These are phyloP conservation scores for Capsicum rhomboideum DNA, from an alignment of 257 asterid genomes.

Conservation along the genomic window DNA sequence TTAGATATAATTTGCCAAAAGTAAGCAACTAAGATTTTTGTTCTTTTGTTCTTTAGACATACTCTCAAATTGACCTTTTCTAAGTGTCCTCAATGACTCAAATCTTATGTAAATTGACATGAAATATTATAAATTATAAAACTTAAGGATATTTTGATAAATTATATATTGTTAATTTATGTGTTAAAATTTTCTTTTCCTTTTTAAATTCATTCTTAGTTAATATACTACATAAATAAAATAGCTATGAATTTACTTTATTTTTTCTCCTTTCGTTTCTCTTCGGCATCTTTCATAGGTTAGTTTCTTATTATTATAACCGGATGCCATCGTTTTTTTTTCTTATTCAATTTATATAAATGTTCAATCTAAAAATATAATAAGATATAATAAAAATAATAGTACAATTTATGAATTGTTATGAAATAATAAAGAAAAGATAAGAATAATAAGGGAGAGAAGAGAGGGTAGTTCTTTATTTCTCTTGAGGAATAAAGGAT, in stretches of 20 bases:
- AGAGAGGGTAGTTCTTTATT: too few relatives aligned
- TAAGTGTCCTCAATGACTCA: too few relatives aligned
- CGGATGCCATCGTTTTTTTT: not conserved
- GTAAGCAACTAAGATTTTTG: too few relatives aligned
- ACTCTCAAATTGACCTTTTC: not conserved
- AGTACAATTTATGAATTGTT: not conserved
- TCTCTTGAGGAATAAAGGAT: too few relatives aligned
- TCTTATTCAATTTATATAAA: not conserved
- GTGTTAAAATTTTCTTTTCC: not conserved
- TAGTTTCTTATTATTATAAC: not conserved
- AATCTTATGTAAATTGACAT: not conserved
- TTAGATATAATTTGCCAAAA: too few relatives aligned
- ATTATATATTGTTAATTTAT: not conserved
- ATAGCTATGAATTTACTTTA: not conserved
- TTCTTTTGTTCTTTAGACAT: too few relatives aligned
- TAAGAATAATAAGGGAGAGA: too few relatives aligned
- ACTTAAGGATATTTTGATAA: not conserved
- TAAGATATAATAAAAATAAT: not conserved
- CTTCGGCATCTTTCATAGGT: not conserved
- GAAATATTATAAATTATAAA: too few relatives aligned
- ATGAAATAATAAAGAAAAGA: too few relatives aligned
- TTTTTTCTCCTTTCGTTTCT: not conserved
- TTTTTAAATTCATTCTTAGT: not conserved
- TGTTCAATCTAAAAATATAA: not conserved
- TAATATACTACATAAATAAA: not conserved